phyloP scores from a whole-genome alignment of 441 rosid species.

The Gossypium lobatum region DNA sequence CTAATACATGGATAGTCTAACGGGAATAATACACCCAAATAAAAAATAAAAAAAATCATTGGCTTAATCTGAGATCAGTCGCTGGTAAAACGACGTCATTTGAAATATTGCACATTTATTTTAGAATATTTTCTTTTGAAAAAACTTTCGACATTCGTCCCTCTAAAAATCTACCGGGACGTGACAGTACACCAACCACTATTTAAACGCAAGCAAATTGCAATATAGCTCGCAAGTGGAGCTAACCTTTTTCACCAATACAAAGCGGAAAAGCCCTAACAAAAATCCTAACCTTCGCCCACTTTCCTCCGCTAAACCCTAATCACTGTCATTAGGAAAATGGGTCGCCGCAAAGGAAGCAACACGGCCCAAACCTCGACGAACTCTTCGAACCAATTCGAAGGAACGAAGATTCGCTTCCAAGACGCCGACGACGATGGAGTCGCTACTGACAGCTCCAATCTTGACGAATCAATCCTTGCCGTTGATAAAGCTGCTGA shows the following conservation, averaged over 20 bases:
- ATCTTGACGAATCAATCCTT: slow-evolving; percentile 33
- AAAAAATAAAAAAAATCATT: too few species aligned
- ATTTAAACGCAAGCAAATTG: background rate
- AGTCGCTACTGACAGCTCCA: slow-evolving; percentile 24
- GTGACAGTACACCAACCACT: background rate
- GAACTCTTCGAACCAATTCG: slow-evolving; percentile 16
- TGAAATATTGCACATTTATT: background rate
- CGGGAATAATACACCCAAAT: background rate
- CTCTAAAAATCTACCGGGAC: background rate
- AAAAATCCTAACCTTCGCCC: background rate
- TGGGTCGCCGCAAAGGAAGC: slow-evolving; percentile 54
- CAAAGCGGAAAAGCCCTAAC: background rate
- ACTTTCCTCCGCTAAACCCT: slow-evolving; percentile 29
- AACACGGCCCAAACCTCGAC: slow-evolving; percentile 27
- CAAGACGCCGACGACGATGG: slow-evolving; percentile 39
- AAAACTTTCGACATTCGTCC: background rate
- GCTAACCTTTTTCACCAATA: background rate
- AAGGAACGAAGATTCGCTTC: slow-evolving; percentile 34
- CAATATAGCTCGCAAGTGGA: background rate
- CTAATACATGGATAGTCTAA: background rate
- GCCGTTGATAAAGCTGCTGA: slow-evolving; percentile 28
- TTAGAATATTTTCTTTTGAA: background rate
- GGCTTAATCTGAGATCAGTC: background rate
- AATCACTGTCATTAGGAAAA: slow-evolving; percentile 23
- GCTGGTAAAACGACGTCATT: background rate